A percentile compares a stretch with the other conserved stretches of the same genome.
Evolutionary conservation across 2,329 filamentous ascomycete genomes (phyloP).

Genomic region (Tolypocladium ovalisporum): DNA sequence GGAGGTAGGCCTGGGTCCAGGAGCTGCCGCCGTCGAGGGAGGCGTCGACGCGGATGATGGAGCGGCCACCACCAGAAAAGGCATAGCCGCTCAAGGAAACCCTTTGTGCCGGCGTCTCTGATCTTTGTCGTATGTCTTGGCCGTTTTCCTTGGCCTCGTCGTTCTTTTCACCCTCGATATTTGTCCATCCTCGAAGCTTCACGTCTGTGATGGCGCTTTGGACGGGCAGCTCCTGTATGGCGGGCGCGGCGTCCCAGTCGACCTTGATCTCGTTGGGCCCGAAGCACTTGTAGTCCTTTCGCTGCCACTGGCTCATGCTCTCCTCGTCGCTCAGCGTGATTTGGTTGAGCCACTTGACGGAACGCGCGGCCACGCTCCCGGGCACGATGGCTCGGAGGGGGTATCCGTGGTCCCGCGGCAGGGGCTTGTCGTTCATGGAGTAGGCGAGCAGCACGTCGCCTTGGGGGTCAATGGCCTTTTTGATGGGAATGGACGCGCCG

Average conservation of each 20-base stretch:
- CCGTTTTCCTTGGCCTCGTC: background rate
- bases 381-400: slow-evolving; percentile 53
- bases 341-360: slow-evolving; percentile 58
- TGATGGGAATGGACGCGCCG: slow-evolving; percentile 48
- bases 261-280: slow-evolving; percentile 50
- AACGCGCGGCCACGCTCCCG: slow-evolving; percentile 55
- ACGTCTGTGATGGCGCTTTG: slow-evolving; percentile 53
- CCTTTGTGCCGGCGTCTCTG: slow-evolving; percentile 7
- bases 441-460: slow-evolving; percentile 58
- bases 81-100: slow-evolving; percentile 50
- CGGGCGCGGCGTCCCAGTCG: slow-evolving; percentile 51
- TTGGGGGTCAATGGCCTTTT: slow-evolving; percentile 44
- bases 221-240: slow-evolving; percentile 59
- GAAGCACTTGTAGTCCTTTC: slow-evolving; percentile 58
- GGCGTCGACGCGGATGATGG: slow-evolving; percentile 57
- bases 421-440: slow-evolving; percentile 52
- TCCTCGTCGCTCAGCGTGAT: slow-evolving; percentile 57
- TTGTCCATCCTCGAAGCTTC: slow-evolving; percentile 27
- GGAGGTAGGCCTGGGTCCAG: slow-evolving; percentile 52
- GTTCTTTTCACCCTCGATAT: background rate
- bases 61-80: slow-evolving; percentile 55
- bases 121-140: background rate
- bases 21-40: slow-evolving; percentile 51
- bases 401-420: slow-evolving; percentile 56
- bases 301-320: slow-evolving; percentile 54